Evolutionary conservation across 192 early-diverging fungal species (phyloP).

Genomic region (Diversispora epigaea): DNA sequence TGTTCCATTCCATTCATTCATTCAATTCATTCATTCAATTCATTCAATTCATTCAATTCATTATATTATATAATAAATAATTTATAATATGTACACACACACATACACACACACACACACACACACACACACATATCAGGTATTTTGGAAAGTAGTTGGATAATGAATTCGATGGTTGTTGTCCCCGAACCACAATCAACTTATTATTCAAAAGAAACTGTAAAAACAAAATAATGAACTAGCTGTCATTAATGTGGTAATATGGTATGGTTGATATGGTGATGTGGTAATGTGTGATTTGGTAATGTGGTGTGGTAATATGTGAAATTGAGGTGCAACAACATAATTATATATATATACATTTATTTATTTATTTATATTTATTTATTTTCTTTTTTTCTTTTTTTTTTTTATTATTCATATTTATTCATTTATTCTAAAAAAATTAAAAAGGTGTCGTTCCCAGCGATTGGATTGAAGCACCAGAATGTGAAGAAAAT

Average conservation of each 20-base stretch:
- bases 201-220: not conserved
- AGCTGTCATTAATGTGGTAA: not conserved
- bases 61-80: not conserved
- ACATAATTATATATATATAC: not conserved
- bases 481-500: conserved; percentile 38
- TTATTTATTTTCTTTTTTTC: not conserved
- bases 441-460: conserved; percentile 33
- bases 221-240: not conserved
- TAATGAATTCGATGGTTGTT: not conserved
- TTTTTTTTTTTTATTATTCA: not conserved
- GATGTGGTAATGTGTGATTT: no score
- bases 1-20: not conserved
- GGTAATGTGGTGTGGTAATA: no score
- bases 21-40: not conserved
- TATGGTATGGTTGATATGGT: no score
- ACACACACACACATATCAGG: not conserved
- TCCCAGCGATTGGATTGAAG: conserved; percentile 47
- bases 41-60: not conserved
- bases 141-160: not conserved
- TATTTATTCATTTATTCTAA: not conserved
- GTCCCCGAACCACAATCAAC: no score
- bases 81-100: no score
- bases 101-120: no score
- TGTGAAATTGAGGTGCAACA: no score
- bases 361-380: not conserved